Evolutionary conservation across 225 moss, liverwort and hornwort genomes (phyloP), one percentile per base, ranked within the genome.

Genomic region (Pseudoscleropodium purum): DNA sequence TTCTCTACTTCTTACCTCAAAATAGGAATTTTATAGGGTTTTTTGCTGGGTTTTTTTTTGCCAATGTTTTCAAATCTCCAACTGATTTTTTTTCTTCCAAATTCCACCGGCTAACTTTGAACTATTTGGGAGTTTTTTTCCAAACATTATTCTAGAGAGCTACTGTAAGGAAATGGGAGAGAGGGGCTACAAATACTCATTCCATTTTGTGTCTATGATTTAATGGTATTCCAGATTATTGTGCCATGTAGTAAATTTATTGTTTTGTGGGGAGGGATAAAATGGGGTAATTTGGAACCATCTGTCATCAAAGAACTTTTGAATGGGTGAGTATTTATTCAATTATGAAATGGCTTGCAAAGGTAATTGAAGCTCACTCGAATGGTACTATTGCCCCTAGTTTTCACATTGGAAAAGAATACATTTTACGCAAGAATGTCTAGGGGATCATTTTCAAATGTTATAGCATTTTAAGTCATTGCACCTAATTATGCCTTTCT

Each of bases 401-500:
- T 9, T 72, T 1, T 27, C 5, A 0, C 15, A 9, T 9, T 26
- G 5, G 14, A 41, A 41, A 72, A 72, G 26, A 26, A 2, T 72
- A 26, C 7, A 26, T 26, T 72, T 9, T 41, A 41, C 3, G 4
- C 27, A 41, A 69, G 4, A 72, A 41, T 41, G 39, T 41, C 0
- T 39, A 14, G 39, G 39, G 2, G 4, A 4, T 24, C 1, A 3
- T 5, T 72, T 39, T 72, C 8, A 39, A 70, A 70, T 0, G 0
- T 17, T 2, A 1, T 11, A 47, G 6, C 18, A 47, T 47, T 75
- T 37, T 36, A 24, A 2, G 4, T 6, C 6, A 78, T 39, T 3
- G 29, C 16, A 27, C 3, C 3, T 29, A 10, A 10, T 73, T 17
- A 3, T 10, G 16, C 29, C 10, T 0, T 10, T 6, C 0, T 29